Base-by-base conservation (phyloP, 2,329 filamentous ascomycete species). In the Colletotrichum sp. region DNA sequence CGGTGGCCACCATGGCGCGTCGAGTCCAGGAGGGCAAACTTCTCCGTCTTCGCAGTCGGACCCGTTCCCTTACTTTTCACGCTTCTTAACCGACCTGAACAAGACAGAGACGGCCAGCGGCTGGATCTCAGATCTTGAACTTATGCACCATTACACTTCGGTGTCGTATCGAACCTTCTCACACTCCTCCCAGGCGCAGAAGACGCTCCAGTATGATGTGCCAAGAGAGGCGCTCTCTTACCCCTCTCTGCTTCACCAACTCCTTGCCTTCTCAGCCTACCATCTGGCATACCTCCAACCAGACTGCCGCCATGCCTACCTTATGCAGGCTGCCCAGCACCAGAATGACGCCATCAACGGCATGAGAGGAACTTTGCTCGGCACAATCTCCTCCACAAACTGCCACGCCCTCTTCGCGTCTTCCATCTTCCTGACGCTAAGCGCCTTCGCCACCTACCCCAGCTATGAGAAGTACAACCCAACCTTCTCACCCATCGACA, bases 121-220 rank as follows among this genome's bases (percentile, higher is more conserved):
- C 62, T 85, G 83, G 83, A 81, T 83, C 16, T 80, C 80, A 4
- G 84, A 86, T 66, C 81, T 86, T 13, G 82, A 84, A 71, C 78
- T 85, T 30, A 81, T 86, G 79, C 83, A 86, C 56, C 83, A 85
- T 48, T 85, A 81, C 70, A 82, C 81, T 6, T 78, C 81, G 8
- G 77, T 76, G 1, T 83, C 83, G 2, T 83, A 78, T 64, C 71
- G 78, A 15, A 84, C 83, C 1, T 76, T 76, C 7, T 76, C 70
- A 12, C 56, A 74, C 9, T 77, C 84, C 6, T 81, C 83, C 0
- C 77, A 81, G 3, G 61, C 71, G 10, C 68, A 74, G 30, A 80
- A 80, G n/a, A 48, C 74, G 6, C 74, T 76, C 7, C 82, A 84
- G 75, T 72, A 78, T 5, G 80, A 81, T 7, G 66, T 81, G 10